These are phyloP conservation scores for Termitomyces sp. DNA, from an alignment of 768 basidiomycete genomes.

Conservation along the genomic window DNA sequence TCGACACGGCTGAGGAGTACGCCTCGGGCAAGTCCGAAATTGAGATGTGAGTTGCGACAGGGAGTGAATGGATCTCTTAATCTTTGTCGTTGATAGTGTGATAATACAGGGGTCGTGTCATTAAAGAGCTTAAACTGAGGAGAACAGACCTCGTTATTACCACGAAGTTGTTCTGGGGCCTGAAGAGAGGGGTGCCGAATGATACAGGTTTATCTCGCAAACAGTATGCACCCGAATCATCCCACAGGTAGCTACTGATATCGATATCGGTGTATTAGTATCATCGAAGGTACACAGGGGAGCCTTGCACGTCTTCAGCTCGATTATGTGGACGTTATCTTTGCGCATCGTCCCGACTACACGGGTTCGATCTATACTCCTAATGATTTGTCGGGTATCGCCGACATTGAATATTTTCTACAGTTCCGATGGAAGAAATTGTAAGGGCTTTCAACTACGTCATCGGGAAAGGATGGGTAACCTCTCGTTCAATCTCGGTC, in stretches of 20 bases:
- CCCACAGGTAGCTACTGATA: not conserved
- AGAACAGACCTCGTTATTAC: slow-evolving; percentile 65
- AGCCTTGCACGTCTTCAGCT: not conserved
- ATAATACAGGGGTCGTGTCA: slow-evolving; percentile 50
- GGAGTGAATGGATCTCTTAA: not conserved
- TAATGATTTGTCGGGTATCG: not conserved
- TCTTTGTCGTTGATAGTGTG: not conserved
- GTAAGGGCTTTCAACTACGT: not conserved
- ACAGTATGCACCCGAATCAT: not conserved
- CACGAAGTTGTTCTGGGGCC: slow-evolving; percentile 76
- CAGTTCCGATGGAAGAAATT: not conserved
- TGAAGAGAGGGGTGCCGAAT: slow-evolving; percentile 47
- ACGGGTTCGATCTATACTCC: not conserved
- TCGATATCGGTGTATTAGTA: not conserved
- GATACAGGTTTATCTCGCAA: slow-evolving; percentile 17
- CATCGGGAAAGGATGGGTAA: not conserved
- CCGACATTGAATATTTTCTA: not conserved
- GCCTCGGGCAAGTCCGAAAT: slow-evolving; percentile 60
- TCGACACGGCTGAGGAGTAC: slow-evolving; percentile 66
- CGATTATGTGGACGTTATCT: not conserved
- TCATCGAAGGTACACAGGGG: not conserved
- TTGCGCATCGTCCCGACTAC: not conserved
- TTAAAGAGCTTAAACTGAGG: slow-evolving; percentile 66
- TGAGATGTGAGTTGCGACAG: slow-evolving; percentile 51
- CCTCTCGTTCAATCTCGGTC: not conserved